Percentiles rank a stretch among this genome's conserved stretches.
phyloP scores from a whole-genome alignment of 192 early-diverging fungal species.

The Coemansia sp. region DNA sequence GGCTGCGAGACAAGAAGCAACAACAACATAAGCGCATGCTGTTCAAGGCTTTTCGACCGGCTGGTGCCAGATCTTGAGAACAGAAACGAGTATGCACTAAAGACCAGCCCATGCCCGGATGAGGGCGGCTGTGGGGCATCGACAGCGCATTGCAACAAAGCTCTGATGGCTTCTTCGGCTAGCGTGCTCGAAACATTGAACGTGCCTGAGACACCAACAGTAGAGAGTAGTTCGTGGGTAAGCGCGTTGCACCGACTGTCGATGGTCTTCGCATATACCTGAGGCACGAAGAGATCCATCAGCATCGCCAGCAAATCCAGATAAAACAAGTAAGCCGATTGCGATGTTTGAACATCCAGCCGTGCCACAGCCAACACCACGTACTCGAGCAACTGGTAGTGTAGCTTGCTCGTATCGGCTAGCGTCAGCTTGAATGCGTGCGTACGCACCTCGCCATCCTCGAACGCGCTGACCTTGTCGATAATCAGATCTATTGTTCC shows the following conservation, averaged over 20 bases:
- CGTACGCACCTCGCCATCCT: constrained; percentile 38
- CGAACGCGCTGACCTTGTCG: constrained; percentile 33
- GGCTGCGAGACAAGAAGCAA: constrained; percentile 35
- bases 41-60: constrained; percentile 31
- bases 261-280: constrained; percentile 5
- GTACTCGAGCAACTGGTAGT: constrained; percentile 44
- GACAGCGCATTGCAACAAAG: constrained; percentile 28
- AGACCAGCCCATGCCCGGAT: constrained; percentile 36
- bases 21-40: constrained; percentile 38
- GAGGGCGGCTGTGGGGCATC: constrained; percentile 22
- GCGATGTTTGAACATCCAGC: constrained; percentile 35
- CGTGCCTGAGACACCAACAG: constrained; percentile 32
- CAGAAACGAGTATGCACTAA: constrained; percentile 51
- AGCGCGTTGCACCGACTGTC: constrained; percentile 12
- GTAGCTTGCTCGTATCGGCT: constrained; percentile 30
- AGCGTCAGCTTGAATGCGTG: constrained; percentile 44
- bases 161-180: constrained; percentile 29
- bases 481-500: constrained; percentile 40
- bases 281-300: constrained; percentile 32
- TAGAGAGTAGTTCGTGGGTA: constrained; percentile 22
- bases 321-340: constrained; percentile 24
- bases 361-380: constrained; percentile 31
- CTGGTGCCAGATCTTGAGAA: constrained; percentile 34
- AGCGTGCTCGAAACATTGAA: constrained; percentile 42
- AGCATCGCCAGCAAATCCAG: constrained; percentile 35